These are phyloP conservation scores for Teunomyces lycoperdinae DNA, from an alignment of 805 yeast species.

Conservation along the genomic window DNA sequence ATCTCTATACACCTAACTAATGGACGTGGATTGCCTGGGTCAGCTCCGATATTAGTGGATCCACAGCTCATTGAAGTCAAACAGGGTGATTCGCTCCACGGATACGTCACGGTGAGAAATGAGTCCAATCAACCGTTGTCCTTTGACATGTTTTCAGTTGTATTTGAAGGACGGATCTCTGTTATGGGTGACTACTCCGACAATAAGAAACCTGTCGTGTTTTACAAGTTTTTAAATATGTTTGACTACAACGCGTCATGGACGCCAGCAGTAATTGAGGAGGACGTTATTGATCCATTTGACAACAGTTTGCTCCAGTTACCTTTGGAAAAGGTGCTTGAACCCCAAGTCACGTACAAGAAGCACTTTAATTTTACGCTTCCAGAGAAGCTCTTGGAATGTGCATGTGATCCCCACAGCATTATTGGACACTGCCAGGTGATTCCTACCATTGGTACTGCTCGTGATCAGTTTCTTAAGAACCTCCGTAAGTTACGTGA, in stretches of 20 bases:
- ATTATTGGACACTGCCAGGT: conserved; percentile 22
- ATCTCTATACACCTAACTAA: conserved; percentile 19
- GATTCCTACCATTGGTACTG: conserved; percentile 24
- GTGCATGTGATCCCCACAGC: conserved; percentile 25
- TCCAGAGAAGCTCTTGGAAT: conserved; percentile 26
- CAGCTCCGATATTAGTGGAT: conserved; percentile 15
- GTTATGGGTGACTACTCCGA: conserved; percentile 20
- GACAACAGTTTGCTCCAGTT: conserved; percentile 19
- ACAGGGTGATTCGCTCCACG: conserved; percentile 28
- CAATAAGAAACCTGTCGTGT: conserved; percentile 17
- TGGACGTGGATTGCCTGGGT: conserved; percentile 14
- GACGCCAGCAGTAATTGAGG: conserved; percentile 23
- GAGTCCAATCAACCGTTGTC: conserved; percentile 15
- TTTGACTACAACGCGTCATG: conserved; percentile 30
- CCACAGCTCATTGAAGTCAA: conserved; percentile 18
- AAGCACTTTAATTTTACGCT: conserved; percentile 25
- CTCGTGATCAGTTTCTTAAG: conserved; percentile 22
- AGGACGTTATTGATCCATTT: conserved; percentile 15
- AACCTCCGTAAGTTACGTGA: conserved; percentile 9
- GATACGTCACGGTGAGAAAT: conserved; percentile 22
- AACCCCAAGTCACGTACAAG: conserved; percentile 23
- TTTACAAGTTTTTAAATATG: conserved; percentile 30
- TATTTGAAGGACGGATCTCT: conserved; percentile 25
- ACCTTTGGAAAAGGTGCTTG: conserved; percentile 15
- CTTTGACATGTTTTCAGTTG: conserved; percentile 28